phyloP scores from a whole-genome alignment of 139 green algal genomes.

The Asterochloris sp. region DNA sequence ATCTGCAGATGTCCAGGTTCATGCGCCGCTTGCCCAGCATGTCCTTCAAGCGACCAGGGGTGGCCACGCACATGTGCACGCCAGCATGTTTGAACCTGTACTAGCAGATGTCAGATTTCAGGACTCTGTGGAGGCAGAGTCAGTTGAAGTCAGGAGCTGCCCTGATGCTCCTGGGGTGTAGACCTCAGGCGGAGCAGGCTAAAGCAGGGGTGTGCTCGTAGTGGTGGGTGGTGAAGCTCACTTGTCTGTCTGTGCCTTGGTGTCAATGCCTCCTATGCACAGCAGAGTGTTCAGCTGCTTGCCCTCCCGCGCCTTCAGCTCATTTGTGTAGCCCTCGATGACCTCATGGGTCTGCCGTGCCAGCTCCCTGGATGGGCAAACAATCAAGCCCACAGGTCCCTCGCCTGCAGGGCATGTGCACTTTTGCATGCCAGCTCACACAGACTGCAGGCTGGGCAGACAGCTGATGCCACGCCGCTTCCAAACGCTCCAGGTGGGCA shows the following conservation, averaged over 20 bases:
- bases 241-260: constrained; percentile 38
- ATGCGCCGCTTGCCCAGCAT: constrained; percentile 88
- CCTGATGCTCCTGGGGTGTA: no score
- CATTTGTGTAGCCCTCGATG: constrained; percentile 28
- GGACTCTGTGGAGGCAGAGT: no score
- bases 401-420: constrained; percentile 52
- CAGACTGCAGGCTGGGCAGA: not conserved
- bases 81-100: constrained; percentile 36
- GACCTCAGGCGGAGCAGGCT: no score
- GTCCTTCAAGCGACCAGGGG: constrained; percentile 94
- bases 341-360: constrained; percentile 57
- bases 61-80: constrained; percentile 92
- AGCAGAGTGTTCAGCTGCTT: constrained; percentile 84
- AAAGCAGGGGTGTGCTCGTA: no score
- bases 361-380: constrained; percentile 95
- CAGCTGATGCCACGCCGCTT: not conserved
- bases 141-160: no score
- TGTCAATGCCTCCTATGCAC: constrained; percentile 87
- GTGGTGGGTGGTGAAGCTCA: no score
- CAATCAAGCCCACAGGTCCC: constrained; percentile 87
- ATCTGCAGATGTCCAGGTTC: constrained; percentile 89
- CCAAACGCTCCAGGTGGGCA: no score
- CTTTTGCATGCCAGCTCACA: not conserved
- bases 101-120: no score
- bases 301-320: constrained; percentile 48